Base-by-base conservation (phyloP, 371 early-diverging fungal species). In the Mortierella sp. region DNA sequence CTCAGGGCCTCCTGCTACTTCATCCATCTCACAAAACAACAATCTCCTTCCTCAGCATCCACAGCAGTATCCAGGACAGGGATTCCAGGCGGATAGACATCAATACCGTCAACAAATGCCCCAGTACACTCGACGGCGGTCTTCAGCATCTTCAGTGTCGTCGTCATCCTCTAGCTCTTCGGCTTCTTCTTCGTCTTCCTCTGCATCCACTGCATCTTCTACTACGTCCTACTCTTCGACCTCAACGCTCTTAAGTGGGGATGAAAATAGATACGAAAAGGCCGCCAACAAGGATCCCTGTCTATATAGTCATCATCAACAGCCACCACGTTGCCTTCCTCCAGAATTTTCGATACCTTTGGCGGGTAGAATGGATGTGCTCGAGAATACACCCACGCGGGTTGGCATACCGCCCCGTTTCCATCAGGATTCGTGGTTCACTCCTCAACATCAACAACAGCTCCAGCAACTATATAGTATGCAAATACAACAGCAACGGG, bases 371-470 rank as follows among this genome's bases (percentile, higher is more conserved):
- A 12, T 39, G 4, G 75, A 75, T 24, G 30, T 75, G 11, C 27
- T 75, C 2, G 75, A 75, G 37, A 49, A 23, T 7, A 39, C 59
- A 0, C 68, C 64, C 0, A 46, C 64, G 23, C 48, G 56, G 2
- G 64, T 60, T 0, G 68, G 68, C 6, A 28, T 63, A 12, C 43
- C 64, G 3, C 51, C 60, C 4, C 26, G 47, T 6, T 49, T 51
- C 23, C 48, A 55, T 37, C 52, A 50, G 6, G 60, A 68, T 12
- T 44, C 75, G 0, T 75, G 75, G 75, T 75, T 68, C 49, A 67
- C 75, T 15, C 60, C 75, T 32, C 68, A 54, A 19, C 75, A 73
- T 37, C 68, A 67, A n/a, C 47, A 34, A 6, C 68, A 68, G 32
- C 68, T 68, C 37, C 68, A 67, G 28, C 62, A 64, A 8, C 46